These are phyloP conservation scores for Ceratobasidium sp. DNA, from an alignment of 1,284 basidiomycete genomes.

Conservation along the genomic window DNA sequence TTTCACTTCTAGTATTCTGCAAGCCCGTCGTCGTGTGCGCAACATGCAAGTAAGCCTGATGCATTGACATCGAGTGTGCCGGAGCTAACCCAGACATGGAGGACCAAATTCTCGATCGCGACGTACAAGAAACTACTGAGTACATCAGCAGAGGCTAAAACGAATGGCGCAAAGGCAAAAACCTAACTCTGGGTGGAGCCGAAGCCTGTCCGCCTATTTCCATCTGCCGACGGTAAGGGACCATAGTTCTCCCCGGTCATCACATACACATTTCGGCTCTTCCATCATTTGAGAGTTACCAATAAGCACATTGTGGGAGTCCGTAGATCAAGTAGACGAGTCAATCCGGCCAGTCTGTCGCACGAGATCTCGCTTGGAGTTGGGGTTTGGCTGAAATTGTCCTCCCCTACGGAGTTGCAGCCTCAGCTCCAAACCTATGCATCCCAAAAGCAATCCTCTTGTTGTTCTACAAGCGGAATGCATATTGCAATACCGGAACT, in stretches of 20 bases:
- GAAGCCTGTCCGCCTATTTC: neutral
- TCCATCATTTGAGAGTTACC: neutral
- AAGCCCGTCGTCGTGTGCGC: constrained; percentile 90
- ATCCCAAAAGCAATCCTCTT: neutral
- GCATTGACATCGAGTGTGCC: neutral
- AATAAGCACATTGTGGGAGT: neutral
- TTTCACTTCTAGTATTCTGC: constrained; percentile 74
- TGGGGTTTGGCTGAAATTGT: neutral
- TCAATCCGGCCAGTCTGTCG: no score
- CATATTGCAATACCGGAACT: neutral
- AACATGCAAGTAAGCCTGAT: constrained; percentile 77
- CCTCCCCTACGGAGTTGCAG: neutral
- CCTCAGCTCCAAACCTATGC: neutral
- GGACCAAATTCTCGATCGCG: constrained; percentile 86
- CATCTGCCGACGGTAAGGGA: neutral
- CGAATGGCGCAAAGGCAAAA: constrained; percentile 14
- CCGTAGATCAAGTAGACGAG: no score
- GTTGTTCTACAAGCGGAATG: neutral
- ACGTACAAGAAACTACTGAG: constrained; percentile 32
- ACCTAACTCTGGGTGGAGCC: neutral
- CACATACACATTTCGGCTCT: neutral
- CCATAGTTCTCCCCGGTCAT: no score
- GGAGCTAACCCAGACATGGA: constrained; percentile 50
- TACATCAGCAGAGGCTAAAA: constrained; percentile 11
- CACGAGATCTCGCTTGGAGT: neutral